phyloP scores from a whole-genome alignment of 2,329 filamentous ascomycete species.

The Diaporthe caulivora region DNA sequence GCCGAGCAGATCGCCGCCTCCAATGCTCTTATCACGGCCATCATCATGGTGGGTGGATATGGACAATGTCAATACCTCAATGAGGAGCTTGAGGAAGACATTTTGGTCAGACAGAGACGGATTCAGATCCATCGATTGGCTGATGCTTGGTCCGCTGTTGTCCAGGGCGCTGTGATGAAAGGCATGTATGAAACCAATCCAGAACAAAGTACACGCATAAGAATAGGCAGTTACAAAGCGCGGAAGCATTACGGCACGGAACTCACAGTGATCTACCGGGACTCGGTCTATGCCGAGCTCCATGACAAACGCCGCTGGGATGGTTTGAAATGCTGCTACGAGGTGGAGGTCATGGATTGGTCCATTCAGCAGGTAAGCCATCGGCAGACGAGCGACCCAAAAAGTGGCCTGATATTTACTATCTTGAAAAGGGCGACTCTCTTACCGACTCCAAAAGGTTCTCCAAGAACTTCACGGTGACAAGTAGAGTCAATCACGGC shows the following conservation, averaged over 20 bases:
- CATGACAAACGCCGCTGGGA: constrained; percentile 52
- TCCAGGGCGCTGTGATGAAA: constrained; percentile 64
- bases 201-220: constrained; percentile 51
- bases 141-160: constrained; percentile 63
- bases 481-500: constrained; percentile 21
- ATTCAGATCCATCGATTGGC: constrained; percentile 61
- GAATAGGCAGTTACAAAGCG: constrained; percentile 55
- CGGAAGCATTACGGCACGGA: constrained; percentile 59
- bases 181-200: constrained; percentile 55
- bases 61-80: constrained; percentile 58
- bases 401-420: neutral
- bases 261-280: constrained; percentile 49
- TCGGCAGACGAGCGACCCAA: no score
- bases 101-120: neutral
- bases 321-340: constrained; percentile 52
- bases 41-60: constrained; percentile 51
- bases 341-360: constrained; percentile 57
- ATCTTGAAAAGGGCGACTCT: constrained; percentile 2
- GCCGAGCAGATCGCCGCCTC: constrained; percentile 58
- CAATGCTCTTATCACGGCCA: constrained; percentile 44
- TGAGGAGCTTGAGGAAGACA: neutral
- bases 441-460: neutral
- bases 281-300: constrained; percentile 48
- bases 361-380: constrained; percentile 53
- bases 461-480: neutral